Conservation (phyloP, 768 basidiomycete genomes). For the Termitomyces sp. region DNA sequence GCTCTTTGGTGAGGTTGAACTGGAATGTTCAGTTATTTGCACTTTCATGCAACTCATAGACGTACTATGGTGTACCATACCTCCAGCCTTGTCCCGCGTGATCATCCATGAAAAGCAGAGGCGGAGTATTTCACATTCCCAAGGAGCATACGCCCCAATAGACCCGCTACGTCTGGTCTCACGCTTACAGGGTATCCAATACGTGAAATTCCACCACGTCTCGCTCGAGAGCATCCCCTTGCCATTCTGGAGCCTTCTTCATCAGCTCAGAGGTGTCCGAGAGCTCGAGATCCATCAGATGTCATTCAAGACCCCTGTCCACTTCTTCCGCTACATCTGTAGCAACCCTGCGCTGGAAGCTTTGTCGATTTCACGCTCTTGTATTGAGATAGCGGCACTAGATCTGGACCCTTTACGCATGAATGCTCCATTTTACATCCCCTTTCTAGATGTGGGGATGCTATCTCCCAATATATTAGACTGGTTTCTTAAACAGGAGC, state of each 20-base stretch:
- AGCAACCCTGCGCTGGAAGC: slow-evolving; percentile 23
- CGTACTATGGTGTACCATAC: slow-evolving; percentile 25
- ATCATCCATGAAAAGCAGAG: slow-evolving; percentile 13
- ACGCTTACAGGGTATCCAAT: slow-evolving; percentile 9
- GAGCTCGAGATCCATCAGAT: slow-evolving; percentile 23
- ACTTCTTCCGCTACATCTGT: slow-evolving; percentile 25
- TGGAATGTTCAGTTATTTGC: slow-evolving; percentile 21
- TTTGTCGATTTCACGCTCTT: slow-evolving; percentile 25
- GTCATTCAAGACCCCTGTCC: slow-evolving; percentile 17
- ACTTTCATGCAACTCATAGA: slow-evolving; percentile 25
- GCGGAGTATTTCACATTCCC: background rate
- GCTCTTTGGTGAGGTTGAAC: slow-evolving; percentile 26
- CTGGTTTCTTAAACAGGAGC: slow-evolving; percentile 24
- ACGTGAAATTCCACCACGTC: slow-evolving; percentile 22
- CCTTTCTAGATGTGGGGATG: slow-evolving; percentile 17
- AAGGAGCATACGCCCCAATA: slow-evolving; percentile 13
- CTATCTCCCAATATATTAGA: slow-evolving; percentile 18
- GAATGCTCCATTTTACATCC: slow-evolving; percentile 15
- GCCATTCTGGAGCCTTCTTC: slow-evolving; percentile 23
- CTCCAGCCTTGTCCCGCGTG: slow-evolving; percentile 20
- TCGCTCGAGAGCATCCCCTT: slow-evolving; percentile 22
- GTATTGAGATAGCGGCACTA: slow-evolving; percentile 10
- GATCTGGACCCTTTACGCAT: slow-evolving; percentile 13
- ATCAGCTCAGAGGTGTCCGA: slow-evolving; percentile 22
- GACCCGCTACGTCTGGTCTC: slow-evolving; percentile 12